Percentiles rank a stretch among this genome's conserved stretches.
Evolutionary conservation across 2,329 filamentous ascomycete genomes (phyloP).

Genomic region (Xylaria digitata): DNA sequence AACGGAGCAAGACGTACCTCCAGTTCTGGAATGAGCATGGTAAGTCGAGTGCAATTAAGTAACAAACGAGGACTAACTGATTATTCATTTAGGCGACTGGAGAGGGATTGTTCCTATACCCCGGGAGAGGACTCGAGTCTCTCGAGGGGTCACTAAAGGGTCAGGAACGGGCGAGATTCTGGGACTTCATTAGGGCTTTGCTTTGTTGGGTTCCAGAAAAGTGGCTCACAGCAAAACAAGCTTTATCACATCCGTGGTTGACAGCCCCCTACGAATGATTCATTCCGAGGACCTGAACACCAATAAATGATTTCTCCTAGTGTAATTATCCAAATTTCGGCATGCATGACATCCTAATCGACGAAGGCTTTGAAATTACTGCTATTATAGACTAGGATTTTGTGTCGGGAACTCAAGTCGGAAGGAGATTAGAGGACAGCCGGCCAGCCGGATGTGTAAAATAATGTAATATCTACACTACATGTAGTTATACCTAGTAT

Average conservation of each 20-base stretch:
- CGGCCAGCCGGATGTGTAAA: neutral
- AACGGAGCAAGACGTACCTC: constrained; percentile 3
- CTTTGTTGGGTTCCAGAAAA: neutral
- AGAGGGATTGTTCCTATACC: constrained; percentile 2
- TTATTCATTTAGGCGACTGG: neutral
- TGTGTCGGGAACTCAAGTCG: neutral
- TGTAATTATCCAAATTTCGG: neutral
- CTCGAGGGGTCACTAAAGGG: neutral
- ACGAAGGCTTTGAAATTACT: neutral
- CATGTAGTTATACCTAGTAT: no score
- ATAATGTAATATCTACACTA: neutral
- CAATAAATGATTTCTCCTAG: neutral
- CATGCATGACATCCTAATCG: neutral
- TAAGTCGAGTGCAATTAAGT: neutral
- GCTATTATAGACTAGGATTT: neutral
- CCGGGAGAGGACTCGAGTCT: neutral
- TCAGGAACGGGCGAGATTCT: neutral
- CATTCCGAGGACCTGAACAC: neutral
- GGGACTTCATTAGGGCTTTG: constrained; percentile 2
- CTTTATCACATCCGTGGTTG: neutral
- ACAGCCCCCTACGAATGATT: neutral
- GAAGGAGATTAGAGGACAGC: neutral
- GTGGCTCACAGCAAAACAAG: neutral
- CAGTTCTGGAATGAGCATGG: neutral
- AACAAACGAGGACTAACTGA: neutral